These are phyloP conservation scores for Phytophthora syringae DNA, from an alignment of 352 stramenopile species.

Conservation along the genomic window DNA sequence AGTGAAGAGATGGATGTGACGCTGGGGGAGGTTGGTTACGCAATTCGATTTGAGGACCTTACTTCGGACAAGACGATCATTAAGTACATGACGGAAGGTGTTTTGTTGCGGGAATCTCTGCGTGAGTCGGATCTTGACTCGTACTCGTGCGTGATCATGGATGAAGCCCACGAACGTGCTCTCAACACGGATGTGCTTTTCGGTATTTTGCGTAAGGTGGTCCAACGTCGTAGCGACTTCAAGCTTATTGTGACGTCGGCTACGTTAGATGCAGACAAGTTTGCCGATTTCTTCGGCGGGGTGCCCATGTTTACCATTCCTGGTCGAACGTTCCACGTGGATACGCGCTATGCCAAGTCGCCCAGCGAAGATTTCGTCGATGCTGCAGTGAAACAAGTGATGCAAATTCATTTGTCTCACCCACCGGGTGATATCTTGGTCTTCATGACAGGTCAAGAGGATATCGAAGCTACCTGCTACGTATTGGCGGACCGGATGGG, in stretches of 20 bases:
- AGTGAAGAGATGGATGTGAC: slow-evolving; percentile 97
- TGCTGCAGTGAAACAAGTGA: slow-evolving; percentile 97
- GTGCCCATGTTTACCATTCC: slow-evolving; percentile 98
- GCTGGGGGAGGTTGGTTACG: slow-evolving; percentile 92
- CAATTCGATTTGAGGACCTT: slow-evolving; percentile 96
- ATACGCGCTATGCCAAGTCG: slow-evolving; percentile 92
- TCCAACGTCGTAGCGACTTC: slow-evolving; percentile 89
- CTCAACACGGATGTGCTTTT: slow-evolving; percentile 96
- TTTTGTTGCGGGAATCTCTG: slow-evolving; percentile 94
- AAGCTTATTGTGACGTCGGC: slow-evolving; percentile 95
- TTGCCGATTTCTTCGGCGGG: slow-evolving; percentile 97
- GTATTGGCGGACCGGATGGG: slow-evolving; percentile 96
- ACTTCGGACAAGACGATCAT: slow-evolving; percentile 96
- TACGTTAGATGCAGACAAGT: slow-evolving; percentile 98
- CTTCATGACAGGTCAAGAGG: slow-evolving; percentile 99
- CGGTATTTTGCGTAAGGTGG: slow-evolving; percentile 92
- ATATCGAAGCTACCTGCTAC: slow-evolving; percentile 97
- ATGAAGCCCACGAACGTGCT: slow-evolving; percentile 95
- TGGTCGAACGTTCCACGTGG: slow-evolving; percentile 84
- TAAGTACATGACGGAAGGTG: slow-evolving; percentile 97
- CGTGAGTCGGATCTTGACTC: slow-evolving; percentile 87
- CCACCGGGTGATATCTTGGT: slow-evolving; percentile 98
- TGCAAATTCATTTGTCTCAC: slow-evolving; percentile 98
- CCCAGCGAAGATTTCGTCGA: slow-evolving; percentile 98
- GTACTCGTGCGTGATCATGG: slow-evolving; percentile 93